Evolutionary conservation across 768 basidiomycete species (phyloP).

Genomic region (Dioszegia hungarica): DNA sequence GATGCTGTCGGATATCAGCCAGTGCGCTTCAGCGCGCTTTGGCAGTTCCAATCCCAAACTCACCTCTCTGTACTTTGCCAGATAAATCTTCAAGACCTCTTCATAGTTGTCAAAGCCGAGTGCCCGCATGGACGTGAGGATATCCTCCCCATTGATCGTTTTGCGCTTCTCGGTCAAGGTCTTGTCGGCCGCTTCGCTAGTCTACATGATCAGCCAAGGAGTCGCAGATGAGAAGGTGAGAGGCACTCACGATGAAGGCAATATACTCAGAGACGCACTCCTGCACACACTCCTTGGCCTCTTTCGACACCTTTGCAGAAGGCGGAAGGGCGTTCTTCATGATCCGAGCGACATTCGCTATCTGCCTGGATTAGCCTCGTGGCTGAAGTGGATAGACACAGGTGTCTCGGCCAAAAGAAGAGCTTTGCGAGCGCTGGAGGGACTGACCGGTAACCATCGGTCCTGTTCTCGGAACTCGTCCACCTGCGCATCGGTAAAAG

Average conservation of each 20-base stretch:
- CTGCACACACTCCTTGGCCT: constrained; percentile 97
- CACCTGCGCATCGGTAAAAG: constrained; percentile 80
- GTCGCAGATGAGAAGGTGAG: too few relatives aligned
- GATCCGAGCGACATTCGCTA: constrained; percentile 95
- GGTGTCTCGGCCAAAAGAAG: too few relatives aligned
- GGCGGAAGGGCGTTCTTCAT: constrained; percentile 89
- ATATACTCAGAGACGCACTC: constrained; percentile 99
- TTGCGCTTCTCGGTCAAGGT: constrained; percentile 93
- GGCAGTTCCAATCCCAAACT: constrained; percentile 7
- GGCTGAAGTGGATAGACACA: too few relatives aligned
- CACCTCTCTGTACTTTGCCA: constrained; percentile 83
- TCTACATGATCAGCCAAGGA: constrained; percentile 51
- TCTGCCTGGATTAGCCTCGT: constrained; percentile 56
- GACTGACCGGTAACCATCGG: constrained; percentile 77
- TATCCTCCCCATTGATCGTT: constrained; percentile 96
- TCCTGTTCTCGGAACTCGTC: constrained; percentile 94
- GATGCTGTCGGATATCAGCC: constrained; percentile 1
- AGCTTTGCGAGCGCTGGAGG: too few relatives aligned
- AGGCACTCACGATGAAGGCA: constrained; percentile 67
- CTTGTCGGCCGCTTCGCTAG: constrained; percentile 91
- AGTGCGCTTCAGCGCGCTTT: too few relatives aligned
- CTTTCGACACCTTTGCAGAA: constrained; percentile 93
- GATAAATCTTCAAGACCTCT: constrained; percentile 83
- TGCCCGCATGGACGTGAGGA: constrained; percentile 85
- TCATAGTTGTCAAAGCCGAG: constrained; percentile 94